These are phyloP conservation scores for Lobosporangium transversale DNA, from an alignment of 192 early-diverging fungal species.

Conservation along the genomic window DNA sequence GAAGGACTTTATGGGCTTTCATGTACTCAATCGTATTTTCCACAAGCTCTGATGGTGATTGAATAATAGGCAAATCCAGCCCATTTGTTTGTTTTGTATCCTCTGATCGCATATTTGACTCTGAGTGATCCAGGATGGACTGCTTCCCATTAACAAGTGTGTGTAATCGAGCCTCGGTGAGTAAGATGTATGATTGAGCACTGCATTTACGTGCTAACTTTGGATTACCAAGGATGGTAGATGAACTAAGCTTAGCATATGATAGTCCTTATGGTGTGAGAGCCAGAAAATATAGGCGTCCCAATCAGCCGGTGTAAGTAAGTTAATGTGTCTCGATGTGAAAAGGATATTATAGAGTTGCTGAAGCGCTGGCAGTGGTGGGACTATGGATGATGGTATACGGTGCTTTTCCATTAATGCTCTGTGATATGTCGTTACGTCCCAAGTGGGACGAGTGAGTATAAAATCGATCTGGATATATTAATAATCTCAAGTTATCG, in stretches of 20 bases:
- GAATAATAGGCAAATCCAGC: no score
- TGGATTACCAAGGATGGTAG: background rate
- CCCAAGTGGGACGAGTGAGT: background rate
- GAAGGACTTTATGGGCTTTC: background rate
- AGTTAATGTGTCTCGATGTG: background rate
- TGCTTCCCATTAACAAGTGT: background rate
- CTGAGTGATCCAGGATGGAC: no score
- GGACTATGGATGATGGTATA: conserved; percentile 31
- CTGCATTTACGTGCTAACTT: background rate
- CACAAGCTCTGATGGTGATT: background rate
- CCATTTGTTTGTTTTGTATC: no score
- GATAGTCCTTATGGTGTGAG: conserved; percentile 10
- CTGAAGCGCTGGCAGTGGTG: conserved; percentile 23
- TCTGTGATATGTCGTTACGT: background rate
- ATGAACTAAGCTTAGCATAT: conserved; percentile 6
- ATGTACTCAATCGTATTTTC: conserved; percentile 19
- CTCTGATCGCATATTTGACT: background rate
- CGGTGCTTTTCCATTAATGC: conserved; percentile 2
- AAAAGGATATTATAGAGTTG: conserved; percentile 12
- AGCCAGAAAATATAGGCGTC: conserved; percentile 34
- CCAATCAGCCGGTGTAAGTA: conserved; percentile 28
- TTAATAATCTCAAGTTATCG: conserved; percentile 21
- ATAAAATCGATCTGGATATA: conserved; percentile 20
- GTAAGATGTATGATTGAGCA: background rate
- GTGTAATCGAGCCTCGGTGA: conserved; percentile 12